Evolutionary conservation across 106 monocot genomes (phyloP).

Genomic region (Phalaenopsis aphrodite): DNA sequence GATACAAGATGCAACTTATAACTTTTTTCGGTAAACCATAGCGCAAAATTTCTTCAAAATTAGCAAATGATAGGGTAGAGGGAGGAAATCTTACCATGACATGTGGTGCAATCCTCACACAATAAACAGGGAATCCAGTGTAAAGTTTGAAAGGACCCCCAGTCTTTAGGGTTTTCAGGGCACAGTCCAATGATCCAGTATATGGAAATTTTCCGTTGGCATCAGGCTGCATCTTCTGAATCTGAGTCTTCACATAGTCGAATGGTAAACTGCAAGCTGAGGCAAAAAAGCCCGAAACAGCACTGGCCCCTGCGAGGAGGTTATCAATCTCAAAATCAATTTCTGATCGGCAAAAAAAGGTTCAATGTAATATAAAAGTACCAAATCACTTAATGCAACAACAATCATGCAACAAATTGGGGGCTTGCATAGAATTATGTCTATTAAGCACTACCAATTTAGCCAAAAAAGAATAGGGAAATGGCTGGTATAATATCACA

Average conservation of each 20-base stretch:
- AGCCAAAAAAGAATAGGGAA: no score
- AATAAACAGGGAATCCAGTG: constrained; percentile 73
- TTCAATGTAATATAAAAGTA: neutral
- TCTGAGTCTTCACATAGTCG: constrained; percentile 77
- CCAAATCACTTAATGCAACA: neutral
- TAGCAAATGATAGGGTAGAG: neutral
- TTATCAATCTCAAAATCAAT: constrained; percentile 4
- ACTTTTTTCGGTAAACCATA: no score
- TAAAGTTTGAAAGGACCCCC: constrained; percentile 66
- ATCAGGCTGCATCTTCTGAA: constrained; percentile 83
- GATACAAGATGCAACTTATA: no score
- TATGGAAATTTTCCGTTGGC: constrained; percentile 68
- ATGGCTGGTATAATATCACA: no score
- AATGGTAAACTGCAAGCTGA: constrained; percentile 73
- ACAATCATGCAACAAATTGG: no score
- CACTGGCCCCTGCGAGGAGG: constrained; percentile 55
- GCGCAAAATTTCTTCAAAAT: neutral
- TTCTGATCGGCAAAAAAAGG: neutral
- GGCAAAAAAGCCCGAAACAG: constrained; percentile 70
- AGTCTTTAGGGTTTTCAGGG: constrained; percentile 45
- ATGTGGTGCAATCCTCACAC: constrained; percentile 62
- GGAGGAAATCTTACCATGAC: constrained; percentile 38
- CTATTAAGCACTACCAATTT: no score
- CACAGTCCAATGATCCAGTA: constrained; percentile 57
- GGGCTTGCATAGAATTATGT: no score